Evolutionary conservation across 805 yeast species (phyloP), one percentile per base, ranked within the genome.

Genomic region (Yamadazyma sp.): DNA sequence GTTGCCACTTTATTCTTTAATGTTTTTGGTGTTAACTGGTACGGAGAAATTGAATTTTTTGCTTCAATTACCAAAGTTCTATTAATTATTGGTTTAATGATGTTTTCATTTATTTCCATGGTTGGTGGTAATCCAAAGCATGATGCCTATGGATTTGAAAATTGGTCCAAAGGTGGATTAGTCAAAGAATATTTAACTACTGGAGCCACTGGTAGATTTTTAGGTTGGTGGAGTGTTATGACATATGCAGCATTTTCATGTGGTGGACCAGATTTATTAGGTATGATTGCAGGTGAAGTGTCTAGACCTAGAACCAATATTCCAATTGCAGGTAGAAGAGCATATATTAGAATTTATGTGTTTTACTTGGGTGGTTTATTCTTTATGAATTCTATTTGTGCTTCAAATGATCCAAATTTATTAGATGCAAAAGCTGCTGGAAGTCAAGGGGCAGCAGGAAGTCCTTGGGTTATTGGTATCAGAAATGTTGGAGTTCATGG

Each of bases 11-110:
- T 58, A n/a, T 31, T 51, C 7, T 56, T 61, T 45, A 60, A 60
- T 31, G 35, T 55, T 8, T 50, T 57, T 29, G 64, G 58, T 11
- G 68, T 61, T 21, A 54, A 49, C 26, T 47, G 54, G 44, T 62
- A 61, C 36, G 67, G 73, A 22, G 85, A 82, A 45, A 72, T 53
- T 18, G 69, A 62, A 43, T 61, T 60, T 30, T 45, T 49, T 42
- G 49, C 57, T 20, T 50, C 63, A 25, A 48, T 60, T 35, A 53
- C 61, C n/a, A 62, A 62, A 42, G 60, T 62, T 4, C 25, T 62
- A 3, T 43, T 55, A 21, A 49, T 58, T 33, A 49, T 60, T 19
- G 66, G 67, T 7, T 52, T 62, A 35, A 56, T 62, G 62, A 35
- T 52, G 11, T 57, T 58, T 36, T 46, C 56, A 11, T 51, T 61